These are phyloP conservation scores for Suillus subaureus DNA, from an alignment of 768 basidiomycete genomes.

Conservation along the genomic window DNA sequence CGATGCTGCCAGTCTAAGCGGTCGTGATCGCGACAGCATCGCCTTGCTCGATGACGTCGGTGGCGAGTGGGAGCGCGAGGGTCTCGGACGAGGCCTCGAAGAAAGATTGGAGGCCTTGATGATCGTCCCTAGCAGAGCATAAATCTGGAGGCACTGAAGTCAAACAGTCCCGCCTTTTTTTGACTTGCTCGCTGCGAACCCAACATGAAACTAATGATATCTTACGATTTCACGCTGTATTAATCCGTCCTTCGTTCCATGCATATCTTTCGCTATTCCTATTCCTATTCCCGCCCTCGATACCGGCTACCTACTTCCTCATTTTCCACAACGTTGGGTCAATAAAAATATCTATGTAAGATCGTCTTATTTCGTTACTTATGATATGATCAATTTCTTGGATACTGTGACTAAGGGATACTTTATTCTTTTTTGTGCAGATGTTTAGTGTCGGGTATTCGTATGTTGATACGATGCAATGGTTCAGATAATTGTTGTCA, in stretches of 20 bases:
- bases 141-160: constrained; percentile 6
- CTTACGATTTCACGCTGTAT: constrained; percentile 6
- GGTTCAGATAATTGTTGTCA: background rate
- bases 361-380: constrained; percentile 11
- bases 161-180: background rate
- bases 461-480: background rate
- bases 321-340: background rate
- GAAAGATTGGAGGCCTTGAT: constrained; percentile 73
- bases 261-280: constrained; percentile 9
- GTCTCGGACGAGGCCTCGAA: constrained; percentile 79
- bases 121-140: constrained; percentile 30
- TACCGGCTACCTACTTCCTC: constrained; percentile 3
- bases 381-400: constrained; percentile 6
- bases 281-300: constrained; percentile 4
- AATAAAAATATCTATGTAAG: constrained; percentile 10
- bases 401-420: background rate
- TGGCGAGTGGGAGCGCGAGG: constrained; percentile 88
- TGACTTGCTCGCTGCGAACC: no score
- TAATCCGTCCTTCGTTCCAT: constrained; percentile 8
- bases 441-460: constrained; percentile 2
- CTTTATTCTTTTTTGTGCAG: background rate
- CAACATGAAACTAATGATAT: constrained; percentile 1
- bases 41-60: constrained; percentile 63
- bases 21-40: constrained; percentile 41
- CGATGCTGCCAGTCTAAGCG: constrained; percentile 27